phyloP scores from a whole-genome alignment of 345 rosid species.

The Jatropha curcas region DNA sequence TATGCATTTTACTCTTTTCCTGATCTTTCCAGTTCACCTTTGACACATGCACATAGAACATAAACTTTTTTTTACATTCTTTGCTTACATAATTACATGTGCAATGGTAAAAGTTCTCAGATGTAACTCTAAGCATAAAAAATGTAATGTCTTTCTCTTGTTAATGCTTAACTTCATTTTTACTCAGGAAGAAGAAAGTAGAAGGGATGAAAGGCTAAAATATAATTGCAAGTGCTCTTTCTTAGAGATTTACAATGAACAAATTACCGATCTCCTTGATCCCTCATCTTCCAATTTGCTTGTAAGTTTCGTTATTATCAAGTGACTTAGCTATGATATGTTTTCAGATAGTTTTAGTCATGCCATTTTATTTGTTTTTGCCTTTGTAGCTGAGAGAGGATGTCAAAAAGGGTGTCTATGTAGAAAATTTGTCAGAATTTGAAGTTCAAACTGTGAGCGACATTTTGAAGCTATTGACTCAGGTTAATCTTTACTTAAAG shows the following conservation, averaged over 20 bases:
- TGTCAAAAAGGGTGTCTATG: slow-evolving; percentile 75
- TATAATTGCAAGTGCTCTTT: slow-evolving; percentile 96
- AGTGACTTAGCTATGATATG: slow-evolving; percentile 4
- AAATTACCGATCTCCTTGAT: slow-evolving; percentile 93
- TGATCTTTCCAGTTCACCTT: slow-evolving; percentile 11
- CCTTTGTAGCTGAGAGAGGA: slow-evolving; percentile 80
- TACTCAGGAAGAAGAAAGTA: slow-evolving; percentile 88
- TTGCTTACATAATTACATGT: not conserved
- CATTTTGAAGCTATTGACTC: slow-evolving; percentile 71
- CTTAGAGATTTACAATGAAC: slow-evolving; percentile 95
- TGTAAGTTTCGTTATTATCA: slow-evolving; percentile 39
- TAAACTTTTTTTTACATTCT: not conserved
- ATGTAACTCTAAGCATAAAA: not conserved
- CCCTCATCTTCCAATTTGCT: slow-evolving; percentile 85
- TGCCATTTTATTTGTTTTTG: slow-evolving; percentile 11
- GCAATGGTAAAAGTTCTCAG: not conserved
- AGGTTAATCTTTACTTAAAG: slow-evolving; percentile 42
- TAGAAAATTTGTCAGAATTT: slow-evolving; percentile 90
- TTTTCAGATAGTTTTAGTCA: slow-evolving; percentile 12
- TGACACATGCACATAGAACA: not conserved
- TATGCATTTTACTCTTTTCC: slow-evolving; percentile 37
- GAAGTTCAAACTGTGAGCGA: slow-evolving; percentile 81
- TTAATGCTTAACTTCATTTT: not conserved
- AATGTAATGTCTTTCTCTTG: not conserved
- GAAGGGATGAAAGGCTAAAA: slow-evolving; percentile 80